phyloP scores from a whole-genome alignment of 306 rosid genomes.

The Ormosia semicastrata region DNA sequence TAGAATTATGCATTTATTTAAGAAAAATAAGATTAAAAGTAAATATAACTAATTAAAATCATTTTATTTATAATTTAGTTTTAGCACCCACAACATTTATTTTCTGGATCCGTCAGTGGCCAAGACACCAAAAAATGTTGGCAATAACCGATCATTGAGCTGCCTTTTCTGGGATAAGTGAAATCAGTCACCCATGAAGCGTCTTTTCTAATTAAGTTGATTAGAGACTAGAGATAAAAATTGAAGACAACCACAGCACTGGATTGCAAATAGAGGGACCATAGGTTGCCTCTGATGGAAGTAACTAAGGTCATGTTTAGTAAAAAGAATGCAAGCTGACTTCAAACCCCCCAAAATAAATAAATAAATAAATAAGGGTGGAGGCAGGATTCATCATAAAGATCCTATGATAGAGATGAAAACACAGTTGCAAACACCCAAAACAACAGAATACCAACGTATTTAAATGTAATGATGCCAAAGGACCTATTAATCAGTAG shows the following conservation, averaged over 20 bases:
- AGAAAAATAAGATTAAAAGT: too few species aligned
- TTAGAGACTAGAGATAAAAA: background rate
- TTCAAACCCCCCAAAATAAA: background rate
- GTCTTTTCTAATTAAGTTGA: background rate
- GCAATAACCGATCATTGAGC: background rate
- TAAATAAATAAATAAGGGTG: background rate
- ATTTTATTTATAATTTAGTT: too few species aligned
- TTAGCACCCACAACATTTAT: too few species aligned
- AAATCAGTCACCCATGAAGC: background rate
- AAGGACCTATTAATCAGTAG: background rate
- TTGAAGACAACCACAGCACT: background rate
- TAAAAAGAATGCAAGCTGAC: background rate
- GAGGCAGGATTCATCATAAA: background rate
- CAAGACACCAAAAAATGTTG: background rate
- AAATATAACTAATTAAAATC: too few species aligned
- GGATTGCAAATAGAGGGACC: background rate
- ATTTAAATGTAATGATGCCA: background rate
- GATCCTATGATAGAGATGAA: background rate
- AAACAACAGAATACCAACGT: background rate
- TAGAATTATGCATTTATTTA: too few species aligned
- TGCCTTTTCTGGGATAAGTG: background rate
- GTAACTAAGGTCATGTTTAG: background rate
- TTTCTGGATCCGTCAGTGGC: too few species aligned
- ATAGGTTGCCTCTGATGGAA: constrained; percentile 1
- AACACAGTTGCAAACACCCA: background rate